Evolutionary conservation across 2,329 filamentous ascomycete genomes (phyloP).

Genomic region (Domatiomyces catenatus): DNA sequence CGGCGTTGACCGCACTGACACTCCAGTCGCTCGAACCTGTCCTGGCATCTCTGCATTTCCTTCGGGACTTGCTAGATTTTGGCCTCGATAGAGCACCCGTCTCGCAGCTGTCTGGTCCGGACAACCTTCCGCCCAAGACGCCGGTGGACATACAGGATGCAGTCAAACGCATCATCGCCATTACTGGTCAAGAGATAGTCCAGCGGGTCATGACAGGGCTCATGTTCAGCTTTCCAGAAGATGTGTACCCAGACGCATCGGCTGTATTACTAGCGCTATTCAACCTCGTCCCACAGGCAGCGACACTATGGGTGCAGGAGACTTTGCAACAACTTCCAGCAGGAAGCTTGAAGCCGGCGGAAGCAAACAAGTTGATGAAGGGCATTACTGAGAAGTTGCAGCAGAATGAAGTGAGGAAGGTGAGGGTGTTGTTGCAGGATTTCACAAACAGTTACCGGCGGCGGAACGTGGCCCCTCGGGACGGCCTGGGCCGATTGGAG

Average conservation of each 20-base stretch:
- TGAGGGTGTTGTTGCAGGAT: constrained; percentile 76
- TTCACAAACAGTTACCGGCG: constrained; percentile 91
- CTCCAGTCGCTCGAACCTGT: constrained; percentile 85
- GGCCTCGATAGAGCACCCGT: constrained; percentile 54
- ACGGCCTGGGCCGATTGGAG: constrained; percentile 76
- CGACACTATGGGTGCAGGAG: constrained; percentile 64
- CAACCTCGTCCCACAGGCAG: constrained; percentile 66
- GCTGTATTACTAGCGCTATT: constrained; percentile 84
- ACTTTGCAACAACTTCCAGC: constrained; percentile 72
- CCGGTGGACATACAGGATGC: constrained; percentile 54
- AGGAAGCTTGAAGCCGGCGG: constrained; percentile 63
- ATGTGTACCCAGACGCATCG: constrained; percentile 89
- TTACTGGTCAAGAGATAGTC: constrained; percentile 61
- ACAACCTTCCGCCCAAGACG: constrained; percentile 44
- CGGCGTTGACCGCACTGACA: constrained; percentile 69
- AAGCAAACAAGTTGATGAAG: constrained; percentile 64
- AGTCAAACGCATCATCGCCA: constrained; percentile 55
- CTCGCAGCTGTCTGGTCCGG: constrained; percentile 43
- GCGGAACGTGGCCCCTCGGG: constrained; percentile 85
- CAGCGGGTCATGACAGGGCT: constrained; percentile 89
- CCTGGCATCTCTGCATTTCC: constrained; percentile 79
- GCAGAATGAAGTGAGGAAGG: constrained; percentile 56
- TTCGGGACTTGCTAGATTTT: constrained; percentile 81
- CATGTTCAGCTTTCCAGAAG: constrained; percentile 97
- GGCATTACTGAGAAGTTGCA: constrained; percentile 68